These are phyloP conservation scores for Eucalyptus pumila DNA, from an alignment of 345 rosid genomes.

Conservation along the genomic window DNA sequence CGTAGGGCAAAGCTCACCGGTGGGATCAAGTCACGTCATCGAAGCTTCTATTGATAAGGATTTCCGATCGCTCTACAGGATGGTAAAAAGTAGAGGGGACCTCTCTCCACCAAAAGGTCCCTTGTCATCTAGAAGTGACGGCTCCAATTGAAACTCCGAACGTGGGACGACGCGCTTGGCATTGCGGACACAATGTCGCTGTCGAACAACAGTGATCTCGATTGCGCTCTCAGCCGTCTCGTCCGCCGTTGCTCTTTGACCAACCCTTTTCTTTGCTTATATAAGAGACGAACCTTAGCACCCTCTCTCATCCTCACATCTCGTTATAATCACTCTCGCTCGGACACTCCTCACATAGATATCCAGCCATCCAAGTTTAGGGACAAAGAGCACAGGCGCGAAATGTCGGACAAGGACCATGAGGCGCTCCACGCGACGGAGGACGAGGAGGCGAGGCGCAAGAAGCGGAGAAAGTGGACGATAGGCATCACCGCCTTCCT, in stretches of 20 bases:
- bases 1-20: background rate
- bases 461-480: conserved; percentile 8
- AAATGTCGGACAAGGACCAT: background rate
- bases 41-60: background rate
- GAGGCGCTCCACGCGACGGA: background rate
- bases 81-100: background rate
- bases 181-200: background rate
- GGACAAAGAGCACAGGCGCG: background rate
- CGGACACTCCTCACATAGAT: background rate
- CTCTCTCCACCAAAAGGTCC: background rate
- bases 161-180: background rate
- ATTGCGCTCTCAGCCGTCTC: background rate
- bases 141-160: background rate
- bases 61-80: background rate
- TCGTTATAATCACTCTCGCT: background rate
- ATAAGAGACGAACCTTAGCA: background rate
- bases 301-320: background rate
- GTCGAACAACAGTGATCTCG: background rate
- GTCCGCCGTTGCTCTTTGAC: background rate
- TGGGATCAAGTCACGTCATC: background rate
- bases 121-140: background rate
- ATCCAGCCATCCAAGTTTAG: background rate
- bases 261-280: background rate
- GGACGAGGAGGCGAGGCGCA: background rate
- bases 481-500: conserved; percentile 2